Evolutionary conservation across 306 rosid genomes (phyloP).

Genomic region (Quercus engelmannii): DNA sequence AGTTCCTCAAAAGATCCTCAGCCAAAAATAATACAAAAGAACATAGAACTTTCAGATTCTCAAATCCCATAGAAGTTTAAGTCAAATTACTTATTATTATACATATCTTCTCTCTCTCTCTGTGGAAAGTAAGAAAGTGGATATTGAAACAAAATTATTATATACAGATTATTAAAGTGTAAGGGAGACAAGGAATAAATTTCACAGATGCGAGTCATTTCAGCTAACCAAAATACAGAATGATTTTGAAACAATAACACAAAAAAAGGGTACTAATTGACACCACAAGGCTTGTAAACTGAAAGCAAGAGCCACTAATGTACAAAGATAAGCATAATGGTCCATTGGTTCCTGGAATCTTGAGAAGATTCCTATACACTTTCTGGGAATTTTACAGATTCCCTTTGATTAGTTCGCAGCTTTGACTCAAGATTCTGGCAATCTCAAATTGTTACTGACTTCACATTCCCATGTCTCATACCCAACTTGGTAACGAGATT

Average conservation of each 20-base stretch:
- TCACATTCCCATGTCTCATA: not conserved
- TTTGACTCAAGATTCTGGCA: not conserved
- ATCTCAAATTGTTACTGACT: not conserved
- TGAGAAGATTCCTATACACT: not conserved
- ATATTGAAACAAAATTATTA: not conserved
- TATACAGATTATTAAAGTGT: not conserved
- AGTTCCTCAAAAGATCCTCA: not conserved
- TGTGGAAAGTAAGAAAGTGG: not conserved
- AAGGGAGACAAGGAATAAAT: not conserved
- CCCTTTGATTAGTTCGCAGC: not conserved
- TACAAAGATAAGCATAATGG: not conserved
- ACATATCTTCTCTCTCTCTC: not conserved
- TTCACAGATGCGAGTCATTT: not conserved
- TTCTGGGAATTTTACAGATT: not conserved
- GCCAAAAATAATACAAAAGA: not conserved
- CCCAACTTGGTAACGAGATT: not conserved
- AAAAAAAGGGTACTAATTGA: not conserved
- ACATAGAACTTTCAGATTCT: not conserved
- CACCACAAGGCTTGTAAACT: not conserved
- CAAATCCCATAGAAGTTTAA: not conserved
- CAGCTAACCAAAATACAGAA: not conserved
- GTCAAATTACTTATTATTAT: not conserved
- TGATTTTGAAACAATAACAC: no score
- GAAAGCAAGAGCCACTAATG: not conserved
- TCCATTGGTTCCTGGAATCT: not conserved